Evolutionary conservation across 352 stramenopile genomes (phyloP).

Genomic region (Globisporangium echinulatum): DNA sequence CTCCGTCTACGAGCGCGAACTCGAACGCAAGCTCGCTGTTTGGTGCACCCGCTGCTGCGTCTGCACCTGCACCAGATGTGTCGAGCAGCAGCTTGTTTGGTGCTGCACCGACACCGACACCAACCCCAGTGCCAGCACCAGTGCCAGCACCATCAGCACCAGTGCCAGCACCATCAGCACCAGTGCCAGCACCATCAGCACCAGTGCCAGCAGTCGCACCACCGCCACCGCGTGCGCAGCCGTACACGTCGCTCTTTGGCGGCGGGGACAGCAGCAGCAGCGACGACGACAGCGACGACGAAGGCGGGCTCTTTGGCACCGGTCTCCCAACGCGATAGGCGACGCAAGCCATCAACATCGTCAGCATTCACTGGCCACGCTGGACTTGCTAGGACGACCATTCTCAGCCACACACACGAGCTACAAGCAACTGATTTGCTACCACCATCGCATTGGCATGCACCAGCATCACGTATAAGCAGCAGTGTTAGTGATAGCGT

Average conservation of each 20-base stretch:
- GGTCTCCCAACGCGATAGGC: slow-evolving; percentile 64
- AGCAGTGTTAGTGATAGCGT: too few species aligned
- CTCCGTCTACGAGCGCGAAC: background rate
- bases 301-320: slow-evolving; percentile 73
- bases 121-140: background rate
- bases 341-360: background rate
- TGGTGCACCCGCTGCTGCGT: slow-evolving; percentile 5
- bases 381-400: too few species aligned
- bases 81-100: slow-evolving; percentile 1
- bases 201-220: background rate
- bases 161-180: background rate
- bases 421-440: too few species aligned
- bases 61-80: background rate
- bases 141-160: background rate
- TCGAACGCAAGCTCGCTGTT: slow-evolving; percentile 8
- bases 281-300: slow-evolving; percentile 71
- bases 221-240: slow-evolving; percentile 16
- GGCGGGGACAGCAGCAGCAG: slow-evolving; percentile 48
- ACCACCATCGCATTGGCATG: too few species aligned
- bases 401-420: too few species aligned
- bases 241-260: slow-evolving; percentile 62
- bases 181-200: background rate
- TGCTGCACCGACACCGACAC: background rate
- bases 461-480: too few species aligned
- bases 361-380: background rate